These are phyloP conservation scores for Phytophthora rubi DNA, from an alignment of 352 stramenopile species.

Conservation along the genomic window DNA sequence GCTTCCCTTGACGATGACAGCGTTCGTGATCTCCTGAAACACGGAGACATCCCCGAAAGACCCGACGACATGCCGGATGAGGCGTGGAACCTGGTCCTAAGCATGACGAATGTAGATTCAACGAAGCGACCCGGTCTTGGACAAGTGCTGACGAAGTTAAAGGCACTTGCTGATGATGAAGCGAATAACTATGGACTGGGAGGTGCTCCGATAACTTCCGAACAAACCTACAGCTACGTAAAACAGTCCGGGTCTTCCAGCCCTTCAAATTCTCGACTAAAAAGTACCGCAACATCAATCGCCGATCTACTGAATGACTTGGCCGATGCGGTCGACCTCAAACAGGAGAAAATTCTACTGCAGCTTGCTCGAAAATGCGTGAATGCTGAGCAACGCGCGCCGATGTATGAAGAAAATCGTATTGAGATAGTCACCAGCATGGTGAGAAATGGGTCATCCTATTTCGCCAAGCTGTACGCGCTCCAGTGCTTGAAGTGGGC, in stretches of 20 bases:
- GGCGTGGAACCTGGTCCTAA: conserved; percentile 22
- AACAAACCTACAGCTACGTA: neutral
- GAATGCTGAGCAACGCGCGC: neutral
- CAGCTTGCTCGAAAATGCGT: conserved; percentile 1
- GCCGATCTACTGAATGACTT: neutral
- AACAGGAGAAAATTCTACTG: conserved; percentile 4
- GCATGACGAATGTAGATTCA: conserved; percentile 14
- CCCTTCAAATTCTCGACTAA: neutral
- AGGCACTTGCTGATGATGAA: neutral
- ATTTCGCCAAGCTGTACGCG: conserved; percentile 8
- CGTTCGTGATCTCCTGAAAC: conserved; percentile 12
- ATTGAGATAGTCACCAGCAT: conserved; percentile 2
- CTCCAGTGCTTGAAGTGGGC: conserved; percentile 11
- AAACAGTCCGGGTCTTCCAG: neutral
- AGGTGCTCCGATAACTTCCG: neutral
- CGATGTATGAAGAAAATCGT: conserved; percentile 3
- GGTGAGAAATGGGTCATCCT: conserved; percentile 2
- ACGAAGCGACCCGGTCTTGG: neutral
- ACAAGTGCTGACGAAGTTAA: neutral
- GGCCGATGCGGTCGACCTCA: no score
- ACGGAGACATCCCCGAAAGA: conserved; percentile 9
- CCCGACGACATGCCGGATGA: conserved; percentile 20
- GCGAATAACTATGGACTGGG: neutral
- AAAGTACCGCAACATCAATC: neutral
- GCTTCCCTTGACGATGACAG: conserved; percentile 12